A percentile compares a stretch with the other conserved stretches of the same genome.
phyloP scores from a whole-genome alignment of 176 grass and related monocot species.

The Lolium rigidum region DNA sequence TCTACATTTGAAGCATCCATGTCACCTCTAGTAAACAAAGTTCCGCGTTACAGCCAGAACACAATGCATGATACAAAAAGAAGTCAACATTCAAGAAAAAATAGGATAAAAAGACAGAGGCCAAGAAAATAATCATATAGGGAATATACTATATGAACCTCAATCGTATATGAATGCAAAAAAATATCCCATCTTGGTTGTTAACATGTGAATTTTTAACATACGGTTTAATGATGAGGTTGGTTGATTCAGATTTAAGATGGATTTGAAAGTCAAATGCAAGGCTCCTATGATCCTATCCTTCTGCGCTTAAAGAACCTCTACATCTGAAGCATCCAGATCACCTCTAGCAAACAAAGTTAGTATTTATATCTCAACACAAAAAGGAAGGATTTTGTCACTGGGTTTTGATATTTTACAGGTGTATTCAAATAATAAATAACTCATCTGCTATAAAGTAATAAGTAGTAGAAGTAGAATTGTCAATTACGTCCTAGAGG shows the following conservation, averaged over 20 bases:
- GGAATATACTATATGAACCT: background rate
- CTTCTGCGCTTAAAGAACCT: background rate
- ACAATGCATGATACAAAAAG: background rate
- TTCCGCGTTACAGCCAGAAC: background rate
- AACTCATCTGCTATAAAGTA: background rate
- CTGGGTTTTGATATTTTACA: background rate
- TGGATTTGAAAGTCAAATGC: background rate
- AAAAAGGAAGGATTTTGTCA: background rate
- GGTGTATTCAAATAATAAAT: background rate
- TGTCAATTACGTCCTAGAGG: background rate
- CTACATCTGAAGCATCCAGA: constrained; percentile 29
- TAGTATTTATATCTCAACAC: background rate
- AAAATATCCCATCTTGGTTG: background rate
- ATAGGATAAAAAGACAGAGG: background rate
- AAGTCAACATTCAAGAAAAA: background rate
- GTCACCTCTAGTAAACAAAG: background rate
- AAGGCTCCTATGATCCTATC: background rate
- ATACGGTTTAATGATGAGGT: background rate
- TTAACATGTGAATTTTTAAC: background rate
- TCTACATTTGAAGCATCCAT: constrained; percentile 22
- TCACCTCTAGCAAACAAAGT: background rate
- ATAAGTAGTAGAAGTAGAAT: background rate
- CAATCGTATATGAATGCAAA: background rate
- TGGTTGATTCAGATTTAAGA: constrained; percentile 1
- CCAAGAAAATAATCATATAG: background rate